Evolutionary conservation across 1,139 yeast genomes (phyloP), one percentile per base, ranked within the genome.

Genomic region (Debaryomyces subglobosus): DNA sequence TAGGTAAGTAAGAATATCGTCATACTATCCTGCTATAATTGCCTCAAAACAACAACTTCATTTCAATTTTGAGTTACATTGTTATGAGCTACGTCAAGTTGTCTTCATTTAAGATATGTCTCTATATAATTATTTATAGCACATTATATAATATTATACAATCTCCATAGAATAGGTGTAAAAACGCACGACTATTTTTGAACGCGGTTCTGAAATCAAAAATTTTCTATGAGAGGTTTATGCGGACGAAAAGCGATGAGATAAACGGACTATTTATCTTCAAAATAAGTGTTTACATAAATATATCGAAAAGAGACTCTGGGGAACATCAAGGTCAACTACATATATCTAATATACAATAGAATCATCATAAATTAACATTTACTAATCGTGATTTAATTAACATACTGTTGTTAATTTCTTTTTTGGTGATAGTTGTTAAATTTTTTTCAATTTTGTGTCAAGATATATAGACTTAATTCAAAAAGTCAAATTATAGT

Each of bases 161-260:
- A 5, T 3, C 25, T 9, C 38, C 7, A 35, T 35, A 12, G 16
- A 35, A 20, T 16, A 21, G 24, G 25, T 35, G 38, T 35, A 20
- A 4, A 10, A 35, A 35, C 20, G n/a, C 38, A 35, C 38, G 38
- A 35, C 38, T 35, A 35, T 35, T 35, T 33, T n/a, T 21, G 24
- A 4, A 35, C 38, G 38, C 38, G 38, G 10, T 37, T 24, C 40
- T 5, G 7, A 18, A 30, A 29, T n/a, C 29, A 35, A 40, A 40
- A 40, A 20, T 40, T 40, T 40, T 40, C 16, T 37, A 12, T 16
- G 13, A 34, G 38, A 13, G 23, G 36, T 25, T 25, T 40, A 40
- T 30, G 36, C 36, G 43, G 20, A 40, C 27, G 43, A 40, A 37
- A 40, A 32, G 36, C 37, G 43, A 40, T 40, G 43, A 40, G 43